phyloP scores from a whole-genome alignment of 352 stramenopile genomes.

The Globisporangium spiculum region DNA sequence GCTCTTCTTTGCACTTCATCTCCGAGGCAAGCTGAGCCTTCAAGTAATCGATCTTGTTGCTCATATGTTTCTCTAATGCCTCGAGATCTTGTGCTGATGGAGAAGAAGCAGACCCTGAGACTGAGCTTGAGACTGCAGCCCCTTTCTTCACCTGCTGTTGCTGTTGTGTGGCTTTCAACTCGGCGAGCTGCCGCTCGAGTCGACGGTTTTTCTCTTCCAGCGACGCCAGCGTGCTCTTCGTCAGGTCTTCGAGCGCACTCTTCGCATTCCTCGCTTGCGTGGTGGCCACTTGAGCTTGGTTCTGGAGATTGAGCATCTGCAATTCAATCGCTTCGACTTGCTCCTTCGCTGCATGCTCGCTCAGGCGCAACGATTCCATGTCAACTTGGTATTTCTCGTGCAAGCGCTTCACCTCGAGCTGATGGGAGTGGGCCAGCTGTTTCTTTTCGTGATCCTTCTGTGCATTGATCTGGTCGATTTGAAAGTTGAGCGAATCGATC shows the following conservation, averaged over 20 bases:
- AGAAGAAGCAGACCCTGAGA: slow-evolving; percentile 2
- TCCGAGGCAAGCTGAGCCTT: slow-evolving; percentile 80
- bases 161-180: slow-evolving; percentile 25
- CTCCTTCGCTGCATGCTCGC: slow-evolving; percentile 59
- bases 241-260: slow-evolving; percentile 48
- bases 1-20: slow-evolving; percentile 85
- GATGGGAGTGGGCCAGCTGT: slow-evolving; percentile 37
- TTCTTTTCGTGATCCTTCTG: slow-evolving; percentile 38
- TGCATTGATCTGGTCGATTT: slow-evolving; percentile 48
- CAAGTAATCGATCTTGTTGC: slow-evolving; percentile 82
- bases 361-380: slow-evolving; percentile 61
- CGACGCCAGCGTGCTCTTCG: slow-evolving; percentile 37
- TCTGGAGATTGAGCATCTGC: slow-evolving; percentile 51
- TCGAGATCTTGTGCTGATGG: slow-evolving; percentile 28
- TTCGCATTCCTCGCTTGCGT: slow-evolving; percentile 54
- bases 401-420: slow-evolving; percentile 54
- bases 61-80: slow-evolving; percentile 67
- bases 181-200: slow-evolving; percentile 49
- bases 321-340: slow-evolving; percentile 40
- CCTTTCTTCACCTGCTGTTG: slow-evolving; percentile 17
- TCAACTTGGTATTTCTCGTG: slow-evolving; percentile 67
- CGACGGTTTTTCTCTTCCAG: slow-evolving; percentile 70
- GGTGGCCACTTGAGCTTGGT: slow-evolving; percentile 44
- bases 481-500: slow-evolving; percentile 58
- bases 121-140: not conserved